phyloP scores from a whole-genome alignment of 345 rosid species.

The Clarkia xantiana region DNA sequence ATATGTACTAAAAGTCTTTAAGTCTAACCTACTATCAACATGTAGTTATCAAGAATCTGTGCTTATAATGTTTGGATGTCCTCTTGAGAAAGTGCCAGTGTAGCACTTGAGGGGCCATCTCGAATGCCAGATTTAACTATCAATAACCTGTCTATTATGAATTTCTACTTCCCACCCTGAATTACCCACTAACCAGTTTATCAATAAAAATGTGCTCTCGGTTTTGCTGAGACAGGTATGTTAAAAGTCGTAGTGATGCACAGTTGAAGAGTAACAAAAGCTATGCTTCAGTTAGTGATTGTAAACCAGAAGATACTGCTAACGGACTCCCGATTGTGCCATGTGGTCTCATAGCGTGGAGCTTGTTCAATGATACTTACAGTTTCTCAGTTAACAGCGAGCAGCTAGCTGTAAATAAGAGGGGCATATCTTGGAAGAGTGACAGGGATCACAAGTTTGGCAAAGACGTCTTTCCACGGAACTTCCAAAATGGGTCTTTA shows the following conservation, averaged over 20 bases:
- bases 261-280: conserved; percentile 34
- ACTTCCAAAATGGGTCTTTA: conserved; percentile 58
- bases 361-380: conserved; percentile 90
- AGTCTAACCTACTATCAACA: too few species aligned
- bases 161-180: too few species aligned
- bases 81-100: too few species aligned
- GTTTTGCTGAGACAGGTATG: conserved; percentile 43
- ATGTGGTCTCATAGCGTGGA: conserved; percentile 99
- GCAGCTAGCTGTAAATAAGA: conserved; percentile 45
- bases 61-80: too few species aligned
- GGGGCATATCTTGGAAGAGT: conserved; percentile 82
- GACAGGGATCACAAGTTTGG: conserved; percentile 91
- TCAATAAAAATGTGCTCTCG: too few species aligned
- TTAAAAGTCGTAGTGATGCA: conserved; percentile 77
- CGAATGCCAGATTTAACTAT: too few species aligned
- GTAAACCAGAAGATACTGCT: conserved; percentile 53
- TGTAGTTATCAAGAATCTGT: too few species aligned
- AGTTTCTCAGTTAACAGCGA: conserved; percentile 30
- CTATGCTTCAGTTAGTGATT: conserved; percentile 24
- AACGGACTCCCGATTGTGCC: conserved; percentile 50
- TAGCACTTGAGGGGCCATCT: too few species aligned
- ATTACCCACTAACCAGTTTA: too few species aligned
- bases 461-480: conserved; percentile 56
- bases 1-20: too few species aligned
- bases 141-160: too few species aligned